Percentiles rank a stretch among this genome's conserved stretches.
These are phyloP conservation scores for Marasmius sp. DNA, from an alignment of 1,284 basidiomycete species.

Conservation along the genomic window DNA sequence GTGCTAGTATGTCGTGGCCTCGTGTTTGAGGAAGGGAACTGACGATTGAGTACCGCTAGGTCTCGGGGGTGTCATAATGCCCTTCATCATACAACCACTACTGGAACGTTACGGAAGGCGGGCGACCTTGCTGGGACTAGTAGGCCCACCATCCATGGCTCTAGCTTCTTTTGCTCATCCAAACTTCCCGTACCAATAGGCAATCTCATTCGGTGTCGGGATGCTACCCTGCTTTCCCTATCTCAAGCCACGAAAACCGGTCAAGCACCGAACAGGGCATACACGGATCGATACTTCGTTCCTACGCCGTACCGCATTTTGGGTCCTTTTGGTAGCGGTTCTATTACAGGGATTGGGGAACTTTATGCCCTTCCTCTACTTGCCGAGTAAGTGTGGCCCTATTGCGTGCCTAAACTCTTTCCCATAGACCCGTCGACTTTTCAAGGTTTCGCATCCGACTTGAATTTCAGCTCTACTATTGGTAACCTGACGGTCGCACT, in stretches of 20 bases:
- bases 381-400: constrained; percentile 6
- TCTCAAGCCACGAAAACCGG: constrained; percentile 10
- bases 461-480: not conserved
- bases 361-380: constrained; percentile 12
- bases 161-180: not conserved
- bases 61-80: constrained; percentile 9
- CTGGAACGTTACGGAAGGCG: constrained; percentile 8
- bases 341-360: constrained; percentile 4
- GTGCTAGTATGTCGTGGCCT: constrained; percentile 6
- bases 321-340: constrained; percentile 8
- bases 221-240: constrained; percentile 8
- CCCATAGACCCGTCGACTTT: not conserved
- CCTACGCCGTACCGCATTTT: constrained; percentile 7
- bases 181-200: not conserved
- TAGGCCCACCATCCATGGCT: not conserved
- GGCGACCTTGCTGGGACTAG: constrained; percentile 10
- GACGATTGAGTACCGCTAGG: not conserved
- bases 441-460: not conserved
- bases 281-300: not conserved
- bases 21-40: not conserved
- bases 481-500: not conserved
- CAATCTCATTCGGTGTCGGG: constrained; percentile 1
- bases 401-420: not conserved
- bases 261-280: not conserved
- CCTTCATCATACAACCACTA: constrained; percentile 8